These are phyloP conservation scores for Carex kokanica DNA, from an alignment of 176 grass and related monocot species.

Conservation along the genomic window DNA sequence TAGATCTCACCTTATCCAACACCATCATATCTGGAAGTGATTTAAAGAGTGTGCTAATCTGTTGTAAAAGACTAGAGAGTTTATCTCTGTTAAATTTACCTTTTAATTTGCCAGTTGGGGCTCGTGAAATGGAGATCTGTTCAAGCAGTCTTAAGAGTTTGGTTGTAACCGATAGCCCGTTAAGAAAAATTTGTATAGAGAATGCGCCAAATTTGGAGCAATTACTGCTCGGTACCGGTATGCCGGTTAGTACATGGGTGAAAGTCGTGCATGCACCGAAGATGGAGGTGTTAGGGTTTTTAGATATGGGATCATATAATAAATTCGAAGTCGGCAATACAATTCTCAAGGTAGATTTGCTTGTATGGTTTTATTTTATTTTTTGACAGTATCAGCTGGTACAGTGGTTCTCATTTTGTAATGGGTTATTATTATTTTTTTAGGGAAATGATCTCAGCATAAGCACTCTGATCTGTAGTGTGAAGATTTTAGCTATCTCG, in stretches of 20 bases:
- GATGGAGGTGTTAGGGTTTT: conserved; percentile 4
- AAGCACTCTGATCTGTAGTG: conserved; percentile 1
- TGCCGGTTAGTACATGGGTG: not conserved
- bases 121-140: conserved; percentile 3
- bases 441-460: not conserved
- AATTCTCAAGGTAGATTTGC: conserved; percentile 6
- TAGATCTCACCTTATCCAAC: conserved; percentile 13
- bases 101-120: not conserved
- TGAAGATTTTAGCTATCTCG: conserved; percentile 6
- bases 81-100: conserved; percentile 10
- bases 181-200: conserved; percentile 2
- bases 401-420: not conserved
- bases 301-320: not conserved
- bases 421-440: not conserved
- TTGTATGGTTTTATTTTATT: not conserved
- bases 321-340: not conserved
- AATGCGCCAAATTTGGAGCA: not conserved
- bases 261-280: not conserved
- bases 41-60: conserved; percentile 14
- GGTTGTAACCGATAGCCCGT: not conserved
- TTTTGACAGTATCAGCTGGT: not conserved
- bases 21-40: conserved; percentile 8
- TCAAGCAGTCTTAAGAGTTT: conserved; percentile 4
- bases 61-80: conserved; percentile 11
- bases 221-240: not conserved